A percentile compares a stretch with the other conserved stretches of the same genome.
phyloP scores from a whole-genome alignment of 2,329 filamentous ascomycete species.

The Fusarium sororula region DNA sequence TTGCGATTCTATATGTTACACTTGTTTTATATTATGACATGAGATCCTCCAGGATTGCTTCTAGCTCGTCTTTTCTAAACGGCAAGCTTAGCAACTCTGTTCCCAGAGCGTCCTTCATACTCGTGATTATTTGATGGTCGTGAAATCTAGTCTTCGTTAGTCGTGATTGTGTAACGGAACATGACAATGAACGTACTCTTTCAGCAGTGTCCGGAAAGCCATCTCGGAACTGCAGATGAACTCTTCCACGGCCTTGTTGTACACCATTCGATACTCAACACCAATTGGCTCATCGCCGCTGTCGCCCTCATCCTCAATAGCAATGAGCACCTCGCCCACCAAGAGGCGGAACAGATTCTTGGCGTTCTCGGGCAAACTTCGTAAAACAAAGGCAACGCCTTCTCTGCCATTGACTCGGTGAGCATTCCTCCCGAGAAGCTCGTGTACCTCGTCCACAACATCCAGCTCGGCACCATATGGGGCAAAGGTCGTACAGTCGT shows the following conservation, averaged over 20 bases:
- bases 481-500: slow-evolving; percentile 91
- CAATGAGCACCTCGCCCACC: slow-evolving; percentile 82
- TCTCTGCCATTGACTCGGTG: slow-evolving; percentile 87
- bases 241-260: slow-evolving; percentile 94
- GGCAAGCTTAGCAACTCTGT: slow-evolving; percentile 88
- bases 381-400: slow-evolving; percentile 89
- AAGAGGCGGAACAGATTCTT: slow-evolving; percentile 86
- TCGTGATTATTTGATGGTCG: slow-evolving; percentile 97
- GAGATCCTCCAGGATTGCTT: slow-evolving; percentile 83
- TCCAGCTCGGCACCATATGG: slow-evolving; percentile 79
- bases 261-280: slow-evolving; percentile 89
- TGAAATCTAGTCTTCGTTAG: slow-evolving; percentile 72
- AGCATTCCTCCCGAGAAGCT: slow-evolving; percentile 82
- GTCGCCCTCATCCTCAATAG: slow-evolving; percentile 68
- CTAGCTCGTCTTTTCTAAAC: slow-evolving; percentile 87
- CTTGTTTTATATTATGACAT: slow-evolving; percentile 41
- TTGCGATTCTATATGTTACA: slow-evolving; percentile 7
- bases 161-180: slow-evolving; percentile 21
- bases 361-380: slow-evolving; percentile 91
- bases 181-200: slow-evolving; percentile 70
- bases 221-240: slow-evolving; percentile 98
- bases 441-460: slow-evolving; percentile 89
- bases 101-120: slow-evolving; percentile 83
- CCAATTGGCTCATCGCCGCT: slow-evolving; percentile 66
- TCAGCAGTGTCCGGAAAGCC: slow-evolving; percentile 90